Conservation (phyloP, 139 green algal species). For the Pedinophyceae sp. region DNA sequence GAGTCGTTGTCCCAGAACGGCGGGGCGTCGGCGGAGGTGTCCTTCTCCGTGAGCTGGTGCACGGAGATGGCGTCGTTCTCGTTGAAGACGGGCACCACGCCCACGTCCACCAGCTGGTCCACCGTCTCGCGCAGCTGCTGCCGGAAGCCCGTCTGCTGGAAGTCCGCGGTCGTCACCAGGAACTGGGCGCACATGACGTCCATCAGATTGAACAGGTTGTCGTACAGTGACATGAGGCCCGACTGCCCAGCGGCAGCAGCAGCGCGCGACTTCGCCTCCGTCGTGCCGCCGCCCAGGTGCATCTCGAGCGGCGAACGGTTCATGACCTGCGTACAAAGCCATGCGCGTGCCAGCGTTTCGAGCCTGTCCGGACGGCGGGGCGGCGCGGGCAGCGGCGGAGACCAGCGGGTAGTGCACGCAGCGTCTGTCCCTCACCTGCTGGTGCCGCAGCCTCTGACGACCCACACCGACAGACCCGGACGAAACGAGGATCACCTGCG, state of each 20-base stretch:
- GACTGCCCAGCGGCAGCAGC: slow-evolving; percentile 26
- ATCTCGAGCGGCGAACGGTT: slow-evolving; percentile 25
- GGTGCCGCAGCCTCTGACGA: slow-evolving; percentile 33
- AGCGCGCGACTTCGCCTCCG: slow-evolving; percentile 6
- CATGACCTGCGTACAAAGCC: too few species aligned
- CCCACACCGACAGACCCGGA: slow-evolving; percentile 32
- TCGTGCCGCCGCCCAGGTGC: slow-evolving; percentile 11
- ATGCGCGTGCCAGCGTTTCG: too few species aligned
- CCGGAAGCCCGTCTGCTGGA: slow-evolving; percentile 7
- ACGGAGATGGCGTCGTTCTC: slow-evolving; percentile 46
- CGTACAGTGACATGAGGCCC: slow-evolving; percentile 48
- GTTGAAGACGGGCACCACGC: slow-evolving; percentile 47
- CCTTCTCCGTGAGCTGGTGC: not conserved
- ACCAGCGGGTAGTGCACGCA: too few species aligned
- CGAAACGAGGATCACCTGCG: slow-evolving; percentile 37
- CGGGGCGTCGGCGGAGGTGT: slow-evolving; percentile 7
- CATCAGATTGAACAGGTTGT: slow-evolving; percentile 34
- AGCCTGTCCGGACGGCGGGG: too few species aligned
- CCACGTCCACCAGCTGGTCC: slow-evolving; percentile 27
- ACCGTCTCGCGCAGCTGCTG: slow-evolving; percentile 15
- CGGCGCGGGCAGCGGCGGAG: too few species aligned
- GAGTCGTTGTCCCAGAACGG: slow-evolving; percentile 48
- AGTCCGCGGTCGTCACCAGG: not conserved
- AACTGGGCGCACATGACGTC: slow-evolving; percentile 19
- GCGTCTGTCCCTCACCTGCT: slow-evolving; percentile 29